Conservation (phyloP, 129 eudicot species). For the Centrapalus pauciflorus region DNA sequence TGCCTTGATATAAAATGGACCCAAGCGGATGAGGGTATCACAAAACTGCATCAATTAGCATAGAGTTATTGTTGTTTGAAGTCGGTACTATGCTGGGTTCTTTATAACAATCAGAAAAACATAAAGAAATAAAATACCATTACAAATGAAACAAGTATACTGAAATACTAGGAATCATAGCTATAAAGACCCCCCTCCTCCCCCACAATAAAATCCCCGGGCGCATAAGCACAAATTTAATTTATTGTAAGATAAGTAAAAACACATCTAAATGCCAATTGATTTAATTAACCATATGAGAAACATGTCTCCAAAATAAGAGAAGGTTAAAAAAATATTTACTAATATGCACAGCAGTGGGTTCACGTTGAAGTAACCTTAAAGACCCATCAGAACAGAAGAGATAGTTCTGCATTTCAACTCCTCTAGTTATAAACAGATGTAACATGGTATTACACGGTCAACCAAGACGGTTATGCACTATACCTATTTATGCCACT, state of each 20-base stretch:
- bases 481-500: not conserved
- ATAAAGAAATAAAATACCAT: not conserved
- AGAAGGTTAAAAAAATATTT: not conserved
- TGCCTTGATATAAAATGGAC: constrained; percentile 94
- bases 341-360: not conserved
- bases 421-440: not conserved
- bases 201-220: too few relatives aligned
- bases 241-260: not conserved
- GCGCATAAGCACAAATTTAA: not conserved
- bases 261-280: not conserved
- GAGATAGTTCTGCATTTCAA: not conserved
- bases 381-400: not conserved
- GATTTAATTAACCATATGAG: not conserved
- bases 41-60: constrained; percentile 65
- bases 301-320: not conserved
- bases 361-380: not conserved
- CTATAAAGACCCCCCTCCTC: not conserved
- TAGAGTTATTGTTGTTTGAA: constrained; percentile 1
- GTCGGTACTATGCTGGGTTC: not conserved
- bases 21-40: constrained; percentile 78
- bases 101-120: not conserved
- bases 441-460: not conserved
- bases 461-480: not conserved
- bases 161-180: not conserved
- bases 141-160: not conserved